Base-by-base conservation (phyloP, 345 rosid species). In the Iberis pinnata region DNA sequence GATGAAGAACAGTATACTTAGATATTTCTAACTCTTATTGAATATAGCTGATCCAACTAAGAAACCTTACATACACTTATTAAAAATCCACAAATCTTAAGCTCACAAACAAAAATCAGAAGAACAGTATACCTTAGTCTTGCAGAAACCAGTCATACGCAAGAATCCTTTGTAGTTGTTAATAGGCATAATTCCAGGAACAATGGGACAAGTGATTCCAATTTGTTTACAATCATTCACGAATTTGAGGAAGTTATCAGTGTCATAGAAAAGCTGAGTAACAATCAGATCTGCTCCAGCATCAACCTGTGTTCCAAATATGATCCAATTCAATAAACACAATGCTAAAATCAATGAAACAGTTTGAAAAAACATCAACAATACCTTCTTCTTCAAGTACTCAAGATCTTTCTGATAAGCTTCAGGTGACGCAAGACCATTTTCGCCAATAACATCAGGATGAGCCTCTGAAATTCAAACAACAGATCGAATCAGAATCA, bases 101-200 rank as follows among this genome's bases (percentile, higher is more conserved):
- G 64, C 42, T 60, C 4, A 1, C 31, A 49, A 40, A 46, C 43
- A 52, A 40, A 25, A 19, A 26, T 7, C 37, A 44, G 22, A 12
- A 41, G 7, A 18, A 9, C 11, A 52, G 14, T 9, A 15, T 26
- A 89, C 98, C 89, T 76, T 87, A 13, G 98, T 87, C 64, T 90
- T 90, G 75, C 98, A 87, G 64, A 90, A 90, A 43, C 96, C 98
- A 63, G 96, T 77, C 98, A 90, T 90, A 15, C 96, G 84, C 39
- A 82, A 16, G 76, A 90, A 87, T 42, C 98, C 95, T 70, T 78
- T 89, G 73, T 89, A 89, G 76, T 87, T 90, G 57, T 83, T 76
- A 56, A 90, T 90, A 40, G 96, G 96, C 96, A 90, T 90, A 54
- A 90, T 90, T 32, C 95, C 98, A 56, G 98, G 98, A 55, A 90